phyloP scores from a whole-genome alignment of 805 yeast species.

The Grigorovia jiainica region DNA sequence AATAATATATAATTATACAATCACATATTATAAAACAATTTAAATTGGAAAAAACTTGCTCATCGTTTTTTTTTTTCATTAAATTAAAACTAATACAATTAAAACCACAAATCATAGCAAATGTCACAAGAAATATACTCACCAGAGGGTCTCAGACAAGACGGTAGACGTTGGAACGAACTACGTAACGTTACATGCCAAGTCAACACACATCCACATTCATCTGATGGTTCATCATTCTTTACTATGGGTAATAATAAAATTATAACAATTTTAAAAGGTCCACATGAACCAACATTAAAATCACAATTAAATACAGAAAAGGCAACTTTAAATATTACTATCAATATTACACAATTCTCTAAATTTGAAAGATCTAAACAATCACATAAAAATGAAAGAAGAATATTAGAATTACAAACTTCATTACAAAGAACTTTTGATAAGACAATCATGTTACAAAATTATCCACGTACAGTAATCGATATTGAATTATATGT shows the following conservation, averaged over 20 bases:
- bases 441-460: constrained; percentile 61
- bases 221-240: constrained; percentile 87
- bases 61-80: background rate
- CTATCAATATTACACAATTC: constrained; percentile 69
- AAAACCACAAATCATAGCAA: background rate
- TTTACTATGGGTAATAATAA: constrained; percentile 90
- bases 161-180: constrained; percentile 95
- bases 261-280: constrained; percentile 74
- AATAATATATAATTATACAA: too few species aligned
- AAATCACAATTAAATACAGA: constrained; percentile 43
- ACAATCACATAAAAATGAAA: constrained; percentile 52
- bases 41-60: too few species aligned
- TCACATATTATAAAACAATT: too few species aligned
- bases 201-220: constrained; percentile 78
- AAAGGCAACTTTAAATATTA: constrained; percentile 52
- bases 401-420: constrained; percentile 57
- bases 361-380: constrained; percentile 69
- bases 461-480: constrained; percentile 73
- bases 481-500: constrained; percentile 72
- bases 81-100: too few species aligned
- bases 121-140: constrained; percentile 80
- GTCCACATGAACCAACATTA: constrained; percentile 76
- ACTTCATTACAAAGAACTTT: constrained; percentile 62
- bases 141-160: constrained; percentile 88
- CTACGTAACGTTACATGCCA: constrained; percentile 71